Base-by-base conservation (phyloP, 1,284 basidiomycete species). In the Puccinia sorghi region DNA sequence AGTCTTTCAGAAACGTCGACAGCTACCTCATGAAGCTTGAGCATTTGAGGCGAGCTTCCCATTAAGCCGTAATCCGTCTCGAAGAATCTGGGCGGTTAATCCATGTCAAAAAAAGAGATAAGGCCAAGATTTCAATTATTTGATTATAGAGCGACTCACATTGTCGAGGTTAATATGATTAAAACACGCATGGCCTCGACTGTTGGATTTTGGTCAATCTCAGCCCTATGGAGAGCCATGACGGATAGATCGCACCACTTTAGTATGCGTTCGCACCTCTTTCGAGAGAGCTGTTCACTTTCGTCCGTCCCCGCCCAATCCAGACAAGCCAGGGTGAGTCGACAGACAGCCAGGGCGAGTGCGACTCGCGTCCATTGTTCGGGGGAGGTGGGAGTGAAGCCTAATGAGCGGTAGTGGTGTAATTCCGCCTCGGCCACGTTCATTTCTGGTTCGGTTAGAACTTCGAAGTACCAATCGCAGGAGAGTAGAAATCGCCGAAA, bases 41-140 rank as follows among this genome's bases (percentile, higher is more conserved):
- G 43, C 75, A 78, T 78, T 50, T 78, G 56, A 50, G 67, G 64
- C 20, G 75, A 78, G 63, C 75, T 66, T 48, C 64, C 75, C 56
- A 78, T 59, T 5, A 78, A n/a, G 20, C 75, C 75, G 37, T 69
- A 78, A 69, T 78, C 75, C 4, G 75, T 78, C 52, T 78, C 75
- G 52, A 78, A 78, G 46, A 78, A 78, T 59, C 75, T 78, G 17
- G n/a, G n/a, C n/a, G n/a, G n/a, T n/a, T 50, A 39, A 57, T 20
- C 48, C 17, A 66, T 5, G 59, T 20, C 50, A 17, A 39, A 20
- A 54, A 56, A 15, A 50, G 61, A 37, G 59, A 32, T 63, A 6
- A n/a, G n/a, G n/a, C n/a, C 39, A 5, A 50, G 22, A 22, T 66
- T 6, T 37, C 39, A 32, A 25, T 37, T 39, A 32, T n/a, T n/a